phyloP scores from a whole-genome alignment of 2,329 filamentous ascomycete genomes.

The Diaporthe ilicicola region DNA sequence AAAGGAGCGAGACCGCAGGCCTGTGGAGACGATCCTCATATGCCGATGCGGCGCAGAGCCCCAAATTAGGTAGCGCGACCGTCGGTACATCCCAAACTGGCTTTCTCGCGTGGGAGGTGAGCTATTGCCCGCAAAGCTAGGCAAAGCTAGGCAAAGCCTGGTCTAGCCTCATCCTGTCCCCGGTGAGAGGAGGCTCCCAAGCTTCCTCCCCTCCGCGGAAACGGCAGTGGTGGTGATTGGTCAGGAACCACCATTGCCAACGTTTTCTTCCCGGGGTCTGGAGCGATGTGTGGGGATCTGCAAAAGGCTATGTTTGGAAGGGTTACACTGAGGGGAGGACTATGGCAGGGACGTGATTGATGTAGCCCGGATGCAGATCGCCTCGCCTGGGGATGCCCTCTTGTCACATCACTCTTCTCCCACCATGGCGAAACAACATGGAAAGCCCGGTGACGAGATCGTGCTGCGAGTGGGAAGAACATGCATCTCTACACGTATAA shows the following conservation, averaged over 20 bases:
- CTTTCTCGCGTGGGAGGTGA: not conserved
- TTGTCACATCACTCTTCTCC: not conserved
- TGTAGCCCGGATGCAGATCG: constrained; percentile 3
- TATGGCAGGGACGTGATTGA: not conserved
- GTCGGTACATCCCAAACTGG: constrained; percentile 1
- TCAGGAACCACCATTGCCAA: not conserved
- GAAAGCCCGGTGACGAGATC: not conserved
- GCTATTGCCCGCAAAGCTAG: not conserved
- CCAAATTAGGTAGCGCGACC: constrained; percentile 8
- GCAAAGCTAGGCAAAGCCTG: not conserved
- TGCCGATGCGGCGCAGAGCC: constrained; percentile 8
- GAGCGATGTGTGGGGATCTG: not conserved
- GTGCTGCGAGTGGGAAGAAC: not conserved
- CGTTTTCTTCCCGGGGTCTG: not conserved
- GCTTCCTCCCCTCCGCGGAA: not conserved
- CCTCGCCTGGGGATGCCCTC: not conserved
- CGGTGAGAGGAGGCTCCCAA: constrained; percentile 15
- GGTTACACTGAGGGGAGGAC: not conserved
- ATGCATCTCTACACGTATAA: too few relatives aligned
- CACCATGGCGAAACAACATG: constrained; percentile 9
- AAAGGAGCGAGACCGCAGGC: not conserved
- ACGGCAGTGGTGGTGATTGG: constrained; percentile 6
- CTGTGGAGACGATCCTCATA: constrained; percentile 15
- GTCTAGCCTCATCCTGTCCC: not conserved
- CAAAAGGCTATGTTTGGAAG: constrained; percentile 9